Percentiles rank a stretch among this genome's conserved stretches.
Conservation (phyloP, 2,329 filamentous ascomycete species). For the Xylariales sp. region DNA sequence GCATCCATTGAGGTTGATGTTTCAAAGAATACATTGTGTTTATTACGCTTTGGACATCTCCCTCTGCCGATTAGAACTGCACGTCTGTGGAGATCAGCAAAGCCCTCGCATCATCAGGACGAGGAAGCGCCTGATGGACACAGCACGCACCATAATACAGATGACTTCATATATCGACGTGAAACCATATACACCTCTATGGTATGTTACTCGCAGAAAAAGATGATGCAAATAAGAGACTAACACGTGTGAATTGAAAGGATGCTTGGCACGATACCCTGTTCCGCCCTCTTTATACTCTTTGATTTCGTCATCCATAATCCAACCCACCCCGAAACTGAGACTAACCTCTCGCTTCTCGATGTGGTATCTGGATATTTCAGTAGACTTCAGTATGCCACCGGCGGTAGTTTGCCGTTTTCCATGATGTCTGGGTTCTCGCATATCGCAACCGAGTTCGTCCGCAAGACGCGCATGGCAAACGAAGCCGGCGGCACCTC, state of each 20-base stretch:
- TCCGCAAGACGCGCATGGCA: neutral
- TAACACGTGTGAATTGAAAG: too few relatives aligned
- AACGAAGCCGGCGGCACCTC: too few relatives aligned
- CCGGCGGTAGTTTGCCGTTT: neutral
- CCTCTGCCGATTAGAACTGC: slow-evolving; percentile 3
- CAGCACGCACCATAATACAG: slow-evolving; percentile 1
- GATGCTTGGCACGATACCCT: slow-evolving; percentile 3
- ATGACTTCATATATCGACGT: slow-evolving; percentile 4
- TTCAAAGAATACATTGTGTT: slow-evolving; percentile 1
- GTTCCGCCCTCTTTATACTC: slow-evolving; percentile 4
- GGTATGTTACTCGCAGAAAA: too few relatives aligned
- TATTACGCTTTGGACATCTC: slow-evolving; percentile 4
- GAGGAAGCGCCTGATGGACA: slow-evolving; percentile 4
- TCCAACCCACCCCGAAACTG: slow-evolving; percentile 1
- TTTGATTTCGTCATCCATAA: slow-evolving; percentile 7
- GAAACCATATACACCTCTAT: slow-evolving; percentile 5
- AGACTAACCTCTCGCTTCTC: neutral
- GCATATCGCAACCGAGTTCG: slow-evolving; percentile 3
- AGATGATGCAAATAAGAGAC: too few relatives aligned
- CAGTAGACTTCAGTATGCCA: slow-evolving; percentile 3
- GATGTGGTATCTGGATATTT: slow-evolving; percentile 3
- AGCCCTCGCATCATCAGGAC: neutral
- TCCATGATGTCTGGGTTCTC: slow-evolving; percentile 4
- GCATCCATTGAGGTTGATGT: neutral
- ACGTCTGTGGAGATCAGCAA: slow-evolving; percentile 1